Base-by-base conservation (phyloP, 345 rosid genomes). In the Punica granatum region DNA sequence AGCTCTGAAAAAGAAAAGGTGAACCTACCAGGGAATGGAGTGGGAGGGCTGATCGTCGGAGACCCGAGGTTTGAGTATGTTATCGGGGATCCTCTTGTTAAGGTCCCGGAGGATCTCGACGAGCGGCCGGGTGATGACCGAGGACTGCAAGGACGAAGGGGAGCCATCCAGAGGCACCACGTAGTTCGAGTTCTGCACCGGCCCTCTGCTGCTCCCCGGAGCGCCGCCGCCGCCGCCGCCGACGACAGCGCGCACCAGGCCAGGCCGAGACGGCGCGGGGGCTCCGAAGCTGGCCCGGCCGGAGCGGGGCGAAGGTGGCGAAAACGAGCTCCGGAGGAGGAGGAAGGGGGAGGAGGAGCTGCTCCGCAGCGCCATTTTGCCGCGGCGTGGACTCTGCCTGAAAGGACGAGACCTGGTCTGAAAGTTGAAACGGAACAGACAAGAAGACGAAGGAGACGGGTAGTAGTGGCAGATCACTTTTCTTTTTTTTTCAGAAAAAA, bases 91-190 rank as follows among this genome's bases (percentile, higher is more conserved):
- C 77, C 89, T 81, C 83, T 89, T 89, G 76, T 94, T 94, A 72
- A 94, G 97, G 73, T 94, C 99, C 41, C 99, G 91, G 60, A 94
- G 85, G 82, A 94, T 94, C 88, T 94, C 99, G 25, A 78, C 88
- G 33, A 94, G 82, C n/a, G 99, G 99, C 4, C 99, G 88, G 58
- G 92, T 91, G 63, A 94, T 80, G 44, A 85, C 84, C 0, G 98
- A 88, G 0, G 94, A 83, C 11, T 81, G 81, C 1, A 88, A 69
- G 34, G 88, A 77, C 3, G 88, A 79, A 62, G 82, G 81, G 0
- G 91, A 74, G 62, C 84, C 86, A 72, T 90, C 92, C 68, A 93
- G 71, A 18, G 97, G 99, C 31, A 93, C 97, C 23, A 93, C 96
- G 63, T 93, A 93, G 80, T 90, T 93, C 13, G 96, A 79, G 82